Evolutionary conservation across 176 grass and related monocot species (phyloP), one percentile per base, ranked within the genome.

Genomic region (Bromus sterilis): DNA sequence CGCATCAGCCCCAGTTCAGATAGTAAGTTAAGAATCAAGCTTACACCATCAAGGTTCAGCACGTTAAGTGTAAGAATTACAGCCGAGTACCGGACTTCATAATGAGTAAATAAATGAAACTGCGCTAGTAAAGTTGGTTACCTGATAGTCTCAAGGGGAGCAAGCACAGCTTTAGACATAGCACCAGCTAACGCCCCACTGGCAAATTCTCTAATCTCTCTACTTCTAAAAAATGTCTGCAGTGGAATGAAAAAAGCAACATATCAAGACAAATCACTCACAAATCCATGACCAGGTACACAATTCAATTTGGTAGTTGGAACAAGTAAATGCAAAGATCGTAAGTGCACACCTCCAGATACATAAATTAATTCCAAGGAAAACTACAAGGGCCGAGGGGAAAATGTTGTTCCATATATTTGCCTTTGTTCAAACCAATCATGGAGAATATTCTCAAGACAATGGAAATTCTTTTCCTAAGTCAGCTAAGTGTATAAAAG

Each of bases 151-250:
- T 97, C 94, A 8, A 97, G 81, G 28, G 94, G 94, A 11, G 92
- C 92, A 65, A 97, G 89, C 81, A 97, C 71, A 76, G 92, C 92
- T 88, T 98, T 98, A 49, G 95, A 84, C 90, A 91, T 98, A 51
- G 95, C 92, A 75, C 95, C 95, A 72, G 92, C 88, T 70, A 98
- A 84, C 6, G 92, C 95, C 36, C 95, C 90, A 51, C 95, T 98
- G 5, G 91, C 68, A 78, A 98, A 89, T 80, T 98, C 93, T 78
- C 86, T 89, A 49, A 84, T 56, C 75, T 87, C 92, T 87, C 92
- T 90, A 51, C 59, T 61, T 71, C 72, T 59, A n/a, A 90, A 77
- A 61, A 94, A 90, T 44, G 75, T 74, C 89, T 90, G 88, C 62
- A 77, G 28, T 46, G 39, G 30, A 68, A 31, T 61, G 13, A 30